Base-by-base conservation (phyloP, 768 basidiomycete genomes). In the Mrakia hoshinonis region DNA sequence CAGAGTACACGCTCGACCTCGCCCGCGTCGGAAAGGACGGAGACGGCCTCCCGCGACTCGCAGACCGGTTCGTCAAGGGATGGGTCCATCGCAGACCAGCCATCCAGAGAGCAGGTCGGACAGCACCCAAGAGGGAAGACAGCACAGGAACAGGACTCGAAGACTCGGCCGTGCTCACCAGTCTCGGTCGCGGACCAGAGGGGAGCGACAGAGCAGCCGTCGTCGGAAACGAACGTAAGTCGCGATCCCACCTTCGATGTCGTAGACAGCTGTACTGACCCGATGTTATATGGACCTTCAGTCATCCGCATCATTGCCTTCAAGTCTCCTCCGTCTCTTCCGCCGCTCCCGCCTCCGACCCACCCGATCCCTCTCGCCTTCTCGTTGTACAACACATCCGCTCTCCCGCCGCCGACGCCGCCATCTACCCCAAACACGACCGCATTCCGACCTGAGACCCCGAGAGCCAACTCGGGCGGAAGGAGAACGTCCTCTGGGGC, bases 221-320 rank as follows among this genome's bases (percentile, higher is more conserved):
- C 34, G 70, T 67, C 20, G 70, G 70, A 15, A 72, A 72, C 47
- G 70, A 72, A 24, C 34, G 70, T 72, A 34, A 55, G 70, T 66
- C 39, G n/a, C 13, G 11, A 38, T 29, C 20, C 13, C 49, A 6
- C 9, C 18, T 12, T 51, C n/a, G 4, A 38, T 24, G 15, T 39
- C 9, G 2, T 11, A 13, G 26, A 22, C 24, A 7, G 4, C 36
- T 20, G 7, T 11, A 15, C 11, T 3, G 6, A 20, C 2, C 48
- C 62, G 58, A 62, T 4, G 0, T 36, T 13, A 4, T 39, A 24
- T 48, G 9, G 6, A 1, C 51, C 2, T n/a, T 11, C 31, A 72
- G 70, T 72, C 38, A 51, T 67, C 31, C 64, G 70, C 4, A 36
- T 72, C 55, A 31, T 72, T 31, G 43, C 54, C 24, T 67, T 72